Percentiles rank a stretch among this genome's conserved stretches.
phyloP scores from a whole-genome alignment of 73 alveolate genomes.

The Effrenium voratum region DNA sequence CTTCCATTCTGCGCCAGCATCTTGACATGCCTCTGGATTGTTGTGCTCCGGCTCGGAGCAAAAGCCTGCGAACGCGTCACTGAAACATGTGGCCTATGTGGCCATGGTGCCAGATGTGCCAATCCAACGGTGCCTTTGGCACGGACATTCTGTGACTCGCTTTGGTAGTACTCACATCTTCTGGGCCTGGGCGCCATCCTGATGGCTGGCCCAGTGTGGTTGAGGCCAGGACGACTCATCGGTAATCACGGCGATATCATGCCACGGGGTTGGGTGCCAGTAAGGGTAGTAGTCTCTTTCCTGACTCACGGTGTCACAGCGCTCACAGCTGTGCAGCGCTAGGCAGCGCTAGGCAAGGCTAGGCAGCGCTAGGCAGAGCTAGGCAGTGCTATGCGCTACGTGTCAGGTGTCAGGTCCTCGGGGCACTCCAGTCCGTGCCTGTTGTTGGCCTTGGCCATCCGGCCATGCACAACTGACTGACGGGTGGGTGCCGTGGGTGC shows the following conservation, averaged over 20 bases:
- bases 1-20: slow-evolving; percentile 75
- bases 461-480: not conserved
- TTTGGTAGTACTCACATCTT: slow-evolving; percentile 51
- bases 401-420: no score
- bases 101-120: not conserved
- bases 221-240: slow-evolving; percentile 62
- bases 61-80: not conserved
- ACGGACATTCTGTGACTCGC: slow-evolving; percentile 61
- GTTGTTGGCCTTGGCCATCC: slow-evolving; percentile 38
- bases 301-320: no score
- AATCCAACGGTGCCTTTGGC: slow-evolving; percentile 38
- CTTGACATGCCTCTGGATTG: slow-evolving; percentile 49
- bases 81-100: not conserved
- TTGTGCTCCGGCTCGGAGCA: slow-evolving; percentile 75
- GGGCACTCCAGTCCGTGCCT: slow-evolving; percentile 82
- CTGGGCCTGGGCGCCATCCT: not conserved
- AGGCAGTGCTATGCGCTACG: no score
- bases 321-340: no score
- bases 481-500: not conserved
- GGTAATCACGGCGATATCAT: slow-evolving; percentile 70
- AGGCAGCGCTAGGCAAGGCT: no score
- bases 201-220: not conserved
- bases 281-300: slow-evolving; percentile 71
- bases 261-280: slow-evolving; percentile 91
- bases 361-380: no score